Conservation (phyloP, 2,329 filamentous ascomycete species). For the Neonectria hederae region DNA sequence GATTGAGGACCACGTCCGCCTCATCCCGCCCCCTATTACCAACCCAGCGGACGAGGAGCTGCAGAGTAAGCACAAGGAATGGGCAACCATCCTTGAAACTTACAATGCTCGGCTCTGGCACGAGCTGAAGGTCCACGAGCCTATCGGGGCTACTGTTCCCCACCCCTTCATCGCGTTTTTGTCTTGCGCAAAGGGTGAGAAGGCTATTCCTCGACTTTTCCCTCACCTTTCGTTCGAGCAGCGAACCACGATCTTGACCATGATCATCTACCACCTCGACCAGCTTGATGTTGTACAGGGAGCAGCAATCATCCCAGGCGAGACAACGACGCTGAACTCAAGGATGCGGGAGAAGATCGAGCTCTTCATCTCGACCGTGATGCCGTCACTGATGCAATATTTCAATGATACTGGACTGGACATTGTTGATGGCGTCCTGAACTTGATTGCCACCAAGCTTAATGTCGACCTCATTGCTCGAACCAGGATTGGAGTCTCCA, state of each 20-base stretch:
- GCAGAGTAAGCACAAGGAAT: conserved; percentile 80
- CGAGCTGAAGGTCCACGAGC: conserved; percentile 91
- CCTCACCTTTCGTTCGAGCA: conserved; percentile 92
- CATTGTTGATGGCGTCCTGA: conserved; percentile 90
- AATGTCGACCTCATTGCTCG: conserved; percentile 86
- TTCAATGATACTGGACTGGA: conserved; percentile 90
- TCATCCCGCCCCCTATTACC: conserved; percentile 71
- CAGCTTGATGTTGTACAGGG: conserved; percentile 88
- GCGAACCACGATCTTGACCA: conserved; percentile 92
- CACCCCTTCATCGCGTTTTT: conserved; percentile 98
- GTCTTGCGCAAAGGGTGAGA: conserved; percentile 95
- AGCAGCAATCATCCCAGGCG: conserved; percentile 77
- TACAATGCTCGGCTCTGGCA: conserved; percentile 86
- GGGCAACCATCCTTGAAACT: conserved; percentile 66
- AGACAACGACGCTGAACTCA: conserved; percentile 75
- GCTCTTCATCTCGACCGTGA: conserved; percentile 85
- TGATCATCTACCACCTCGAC: conserved; percentile 94
- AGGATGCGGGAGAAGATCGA: conserved; percentile 91
- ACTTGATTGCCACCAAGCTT: conserved; percentile 82
- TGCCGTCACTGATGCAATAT: conserved; percentile 89
- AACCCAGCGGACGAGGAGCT: conserved; percentile 70
- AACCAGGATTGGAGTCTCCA: conserved; percentile 86
- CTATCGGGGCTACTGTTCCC: conserved; percentile 77
- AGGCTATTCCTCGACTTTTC: conserved; percentile 93
- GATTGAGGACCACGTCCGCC: conserved; percentile 91